Evolutionary conservation across 257 asterid species (phyloP).

Genomic region (Solanum pinnatisectum): DNA sequence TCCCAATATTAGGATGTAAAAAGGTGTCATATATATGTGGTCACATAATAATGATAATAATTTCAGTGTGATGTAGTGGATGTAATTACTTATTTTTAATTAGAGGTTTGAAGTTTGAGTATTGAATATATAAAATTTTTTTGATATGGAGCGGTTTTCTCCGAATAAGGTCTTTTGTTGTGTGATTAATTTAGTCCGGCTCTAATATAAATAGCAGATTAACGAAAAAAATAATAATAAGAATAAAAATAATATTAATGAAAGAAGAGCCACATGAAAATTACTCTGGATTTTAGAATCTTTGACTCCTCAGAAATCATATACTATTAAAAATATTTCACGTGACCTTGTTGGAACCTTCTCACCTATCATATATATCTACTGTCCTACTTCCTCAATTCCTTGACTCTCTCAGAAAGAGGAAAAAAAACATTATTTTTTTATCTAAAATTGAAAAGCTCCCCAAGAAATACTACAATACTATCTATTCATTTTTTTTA

Average conservation of each 20-base stretch:
- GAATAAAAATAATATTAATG: not conserved
- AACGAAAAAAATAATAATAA: too few species aligned
- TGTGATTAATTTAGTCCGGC: fast-evolving
- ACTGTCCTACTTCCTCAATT: not conserved
- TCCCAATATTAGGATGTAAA: not conserved
- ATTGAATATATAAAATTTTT: too few species aligned
- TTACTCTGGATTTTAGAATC: not conserved
- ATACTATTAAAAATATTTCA: not conserved
- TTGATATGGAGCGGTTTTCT: too few species aligned
- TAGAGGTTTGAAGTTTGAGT: too few species aligned
- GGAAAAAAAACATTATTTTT: not conserved
- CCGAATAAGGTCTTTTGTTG: not conserved
- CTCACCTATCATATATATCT: not conserved
- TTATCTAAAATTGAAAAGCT: not conserved
- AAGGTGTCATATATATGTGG: not conserved
- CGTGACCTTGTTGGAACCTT: not conserved
- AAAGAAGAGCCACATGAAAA: not conserved
- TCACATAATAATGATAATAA: not conserved
- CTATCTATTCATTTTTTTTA: not conserved
- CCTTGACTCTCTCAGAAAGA: not conserved
- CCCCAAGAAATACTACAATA: not conserved
- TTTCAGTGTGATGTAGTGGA: too few species aligned
- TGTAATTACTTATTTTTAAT: too few species aligned
- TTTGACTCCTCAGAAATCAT: not conserved
- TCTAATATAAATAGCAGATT: too few species aligned